Conservation (phyloP, 2,329 filamentous ascomycete species). For the Venturia aucupariae region DNA sequence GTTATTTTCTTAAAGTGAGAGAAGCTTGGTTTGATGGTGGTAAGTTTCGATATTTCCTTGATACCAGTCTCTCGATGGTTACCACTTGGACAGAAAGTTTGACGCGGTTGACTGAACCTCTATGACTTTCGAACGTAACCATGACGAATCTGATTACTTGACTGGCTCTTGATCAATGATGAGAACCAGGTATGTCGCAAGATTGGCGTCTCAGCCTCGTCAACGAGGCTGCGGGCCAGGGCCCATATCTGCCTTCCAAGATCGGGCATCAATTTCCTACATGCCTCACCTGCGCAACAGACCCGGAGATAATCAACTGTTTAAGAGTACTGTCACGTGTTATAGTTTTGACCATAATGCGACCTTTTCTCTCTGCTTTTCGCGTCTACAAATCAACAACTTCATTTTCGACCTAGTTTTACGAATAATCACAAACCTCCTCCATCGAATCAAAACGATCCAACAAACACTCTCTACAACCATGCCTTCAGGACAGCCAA, state of each 20-base stretch:
- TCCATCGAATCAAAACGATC: not conserved
- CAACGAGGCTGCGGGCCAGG: not conserved
- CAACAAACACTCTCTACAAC: not conserved
- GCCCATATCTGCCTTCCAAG: not conserved
- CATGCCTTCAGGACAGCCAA: conserved; percentile 11
- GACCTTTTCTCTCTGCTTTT: not conserved
- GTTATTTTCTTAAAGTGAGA: too few species aligned
- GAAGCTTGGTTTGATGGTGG: too few species aligned
- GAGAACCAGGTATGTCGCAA: too few species aligned
- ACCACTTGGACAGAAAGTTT: too few species aligned
- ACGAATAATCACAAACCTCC: not conserved
- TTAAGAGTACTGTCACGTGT: not conserved
- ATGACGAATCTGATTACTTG: too few species aligned
- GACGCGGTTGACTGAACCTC: too few species aligned
- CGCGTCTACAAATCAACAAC: not conserved
- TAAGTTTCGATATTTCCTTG: too few species aligned
- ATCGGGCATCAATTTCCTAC: not conserved
- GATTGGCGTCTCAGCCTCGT: not conserved
- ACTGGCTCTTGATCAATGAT: too few species aligned
- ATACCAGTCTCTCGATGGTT: too few species aligned
- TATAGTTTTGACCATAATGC: not conserved
- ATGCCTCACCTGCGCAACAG: not conserved
- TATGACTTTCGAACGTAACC: too few species aligned
- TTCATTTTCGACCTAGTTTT: not conserved
- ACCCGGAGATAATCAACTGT: not conserved